Conservation (phyloP, 2,329 filamentous ascomycete genomes). For the Ophiocordyceps sinensis region DNA sequence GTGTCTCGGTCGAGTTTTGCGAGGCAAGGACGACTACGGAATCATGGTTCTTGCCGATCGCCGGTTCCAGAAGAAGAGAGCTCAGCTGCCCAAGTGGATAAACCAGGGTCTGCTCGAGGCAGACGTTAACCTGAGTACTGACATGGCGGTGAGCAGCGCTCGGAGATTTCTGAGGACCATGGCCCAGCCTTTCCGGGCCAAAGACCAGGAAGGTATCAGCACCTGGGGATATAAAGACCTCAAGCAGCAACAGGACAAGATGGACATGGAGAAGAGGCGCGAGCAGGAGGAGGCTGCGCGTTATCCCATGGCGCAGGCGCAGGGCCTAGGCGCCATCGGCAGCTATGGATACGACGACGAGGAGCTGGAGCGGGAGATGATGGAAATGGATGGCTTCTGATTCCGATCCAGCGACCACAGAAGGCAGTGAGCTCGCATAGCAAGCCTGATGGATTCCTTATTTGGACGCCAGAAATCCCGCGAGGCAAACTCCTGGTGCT, state of each 20-base stretch:
- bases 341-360: slow-evolving; percentile 39
- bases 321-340: slow-evolving; percentile 9
- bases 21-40: slow-evolving; percentile 98
- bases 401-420: too few relatives aligned
- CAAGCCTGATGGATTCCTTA: too few relatives aligned
- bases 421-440: too few relatives aligned
- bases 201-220: slow-evolving; percentile 81
- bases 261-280: slow-evolving; percentile 52
- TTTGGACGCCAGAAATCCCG: too few relatives aligned
- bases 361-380: slow-evolving; percentile 39
- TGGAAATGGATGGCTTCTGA: slow-evolving; percentile 30
- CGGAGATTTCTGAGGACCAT: slow-evolving; percentile 83
- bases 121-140: slow-evolving; percentile 82
- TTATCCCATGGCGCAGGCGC: slow-evolving; percentile 10
- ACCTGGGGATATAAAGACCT: slow-evolving; percentile 80
- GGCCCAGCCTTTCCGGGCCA: slow-evolving; percentile 74
- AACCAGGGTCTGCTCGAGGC: slow-evolving; percentile 72
- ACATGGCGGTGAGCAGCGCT: slow-evolving; percentile 82
- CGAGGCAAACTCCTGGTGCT: too few relatives aligned
- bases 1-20: slow-evolving; percentile 82
- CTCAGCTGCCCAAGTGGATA: slow-evolving; percentile 93
- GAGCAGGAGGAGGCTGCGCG: slow-evolving; percentile 36
- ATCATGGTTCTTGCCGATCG: slow-evolving; percentile 97
- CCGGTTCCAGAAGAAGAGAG: slow-evolving; percentile 81
- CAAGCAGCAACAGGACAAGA: slow-evolving; percentile 61